Conservation (phyloP, 75 land plant species). For the Sequoiadendron giganteum region DNA sequence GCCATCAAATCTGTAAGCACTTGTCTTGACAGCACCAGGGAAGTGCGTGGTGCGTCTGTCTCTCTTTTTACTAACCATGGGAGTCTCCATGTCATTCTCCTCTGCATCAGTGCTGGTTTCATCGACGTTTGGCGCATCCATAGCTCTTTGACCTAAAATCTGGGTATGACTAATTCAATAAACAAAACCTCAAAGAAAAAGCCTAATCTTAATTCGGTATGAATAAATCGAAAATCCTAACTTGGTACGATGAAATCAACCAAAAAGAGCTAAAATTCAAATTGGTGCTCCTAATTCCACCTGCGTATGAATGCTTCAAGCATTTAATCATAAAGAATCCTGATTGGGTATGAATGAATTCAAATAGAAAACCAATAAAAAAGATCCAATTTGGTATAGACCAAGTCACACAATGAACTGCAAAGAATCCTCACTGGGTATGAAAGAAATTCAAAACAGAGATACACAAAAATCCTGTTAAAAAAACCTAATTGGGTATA, state of each 20-base stretch:
- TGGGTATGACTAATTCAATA: not conserved
- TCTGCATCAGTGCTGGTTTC: constrained; percentile 21
- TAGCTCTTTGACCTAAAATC: not conserved
- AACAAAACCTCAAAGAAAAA: not conserved
- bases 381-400: not conserved
- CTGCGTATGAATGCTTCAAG: not conserved
- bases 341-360: not conserved
- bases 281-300: not conserved
- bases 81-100: constrained; percentile 24
- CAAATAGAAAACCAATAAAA: not conserved
- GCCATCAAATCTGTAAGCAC: constrained; percentile 84
- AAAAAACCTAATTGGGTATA: not conserved
- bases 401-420: not conserved
- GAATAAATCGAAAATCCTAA: not conserved
- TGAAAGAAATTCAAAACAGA: not conserved
- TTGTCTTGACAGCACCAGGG: constrained; percentile 62
- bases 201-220: not conserved
- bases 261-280: not conserved
- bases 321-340: not conserved
- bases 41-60: constrained; percentile 22
- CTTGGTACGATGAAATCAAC: not conserved
- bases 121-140: not conserved
- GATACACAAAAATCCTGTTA: not conserved
- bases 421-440: not conserved
- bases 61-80: not conserved